These are phyloP conservation scores for Chaetomiaceae sp. DNA, from an alignment of 2,329 filamentous ascomycete species.

Conservation along the genomic window DNA sequence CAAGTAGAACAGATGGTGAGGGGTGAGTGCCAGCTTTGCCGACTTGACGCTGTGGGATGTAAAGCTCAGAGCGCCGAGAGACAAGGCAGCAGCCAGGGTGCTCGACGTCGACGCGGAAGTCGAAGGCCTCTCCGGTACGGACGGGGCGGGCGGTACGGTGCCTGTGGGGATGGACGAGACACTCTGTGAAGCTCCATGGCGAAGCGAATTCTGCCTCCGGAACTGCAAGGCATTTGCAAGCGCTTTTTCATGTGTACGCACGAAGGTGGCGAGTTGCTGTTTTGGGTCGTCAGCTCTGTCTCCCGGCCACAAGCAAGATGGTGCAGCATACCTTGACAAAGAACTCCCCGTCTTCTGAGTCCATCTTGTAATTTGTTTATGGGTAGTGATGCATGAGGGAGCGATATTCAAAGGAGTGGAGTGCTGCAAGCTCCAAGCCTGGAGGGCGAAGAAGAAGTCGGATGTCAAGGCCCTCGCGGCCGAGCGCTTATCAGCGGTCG, in stretches of 20 bases:
- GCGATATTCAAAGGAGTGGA: conserved; percentile 21
- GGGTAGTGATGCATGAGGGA: conserved; percentile 42
- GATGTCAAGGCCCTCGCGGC: conserved; percentile 6
- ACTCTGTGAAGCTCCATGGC: conserved; percentile 63
- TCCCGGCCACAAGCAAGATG: too few species aligned
- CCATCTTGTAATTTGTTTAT: conserved; percentile 46
- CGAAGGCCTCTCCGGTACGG: conserved; percentile 55
- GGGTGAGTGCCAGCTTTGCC: conserved; percentile 84
- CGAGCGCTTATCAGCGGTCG: conserved; percentile 12
- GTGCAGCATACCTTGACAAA: conserved; percentile 70
- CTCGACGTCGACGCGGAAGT: conserved; percentile 65
- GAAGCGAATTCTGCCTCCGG: conserved; percentile 62
- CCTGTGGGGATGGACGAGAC: conserved; percentile 48
- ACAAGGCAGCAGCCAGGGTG: conserved; percentile 76
- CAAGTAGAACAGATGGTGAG: conserved; percentile 94
- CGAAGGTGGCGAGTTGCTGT: conserved; percentile 91
- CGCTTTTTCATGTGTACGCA: conserved; percentile 94
- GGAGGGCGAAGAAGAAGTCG: conserved; percentile 10
- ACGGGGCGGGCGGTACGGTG: conserved; percentile 45
- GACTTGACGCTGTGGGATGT: conserved; percentile 81
- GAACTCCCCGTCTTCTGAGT: conserved; percentile 82
- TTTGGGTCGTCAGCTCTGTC: conserved; percentile 27
- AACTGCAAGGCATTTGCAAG: conserved; percentile 92
- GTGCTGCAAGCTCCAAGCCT: conserved; percentile 14
- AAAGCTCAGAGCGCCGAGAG: conserved; percentile 78